Conservation (phyloP, 768 basidiomycete genomes). For the Auriscalpium orientale region DNA sequence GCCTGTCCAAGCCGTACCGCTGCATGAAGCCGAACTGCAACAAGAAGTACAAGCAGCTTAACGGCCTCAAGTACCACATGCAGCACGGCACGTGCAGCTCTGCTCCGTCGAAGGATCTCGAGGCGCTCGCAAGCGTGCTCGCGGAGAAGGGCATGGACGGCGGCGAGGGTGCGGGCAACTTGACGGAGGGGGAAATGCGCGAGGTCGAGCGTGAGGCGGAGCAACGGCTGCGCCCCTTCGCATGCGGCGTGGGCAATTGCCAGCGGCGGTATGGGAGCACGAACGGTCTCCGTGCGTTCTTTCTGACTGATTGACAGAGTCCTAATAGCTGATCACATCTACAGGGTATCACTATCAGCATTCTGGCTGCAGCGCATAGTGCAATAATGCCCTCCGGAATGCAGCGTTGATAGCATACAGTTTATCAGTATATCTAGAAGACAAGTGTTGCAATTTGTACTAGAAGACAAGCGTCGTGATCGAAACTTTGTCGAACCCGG, state of each 20-base stretch:
- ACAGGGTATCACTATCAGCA: too few species aligned
- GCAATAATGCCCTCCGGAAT: too few species aligned
- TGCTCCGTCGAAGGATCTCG: conserved; percentile 79
- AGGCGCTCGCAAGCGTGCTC: conserved; percentile 67
- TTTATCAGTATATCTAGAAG: too few species aligned
- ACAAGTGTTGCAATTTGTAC: too few species aligned
- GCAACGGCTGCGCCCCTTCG: conserved; percentile 73
- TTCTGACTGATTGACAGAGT: too few species aligned
- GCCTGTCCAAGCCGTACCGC: conserved; percentile 79
- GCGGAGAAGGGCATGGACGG: conserved; percentile 33
- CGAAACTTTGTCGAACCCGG: too few species aligned
- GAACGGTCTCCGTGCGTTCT: conserved; percentile 79
- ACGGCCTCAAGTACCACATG: conserved; percentile 91
- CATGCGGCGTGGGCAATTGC: conserved; percentile 84
- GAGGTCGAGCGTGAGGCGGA: conserved; percentile 84
- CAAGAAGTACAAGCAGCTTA: conserved; percentile 94
- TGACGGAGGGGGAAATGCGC: conserved; percentile 50
- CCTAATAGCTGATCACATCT: too few species aligned
- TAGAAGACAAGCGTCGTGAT: too few species aligned
- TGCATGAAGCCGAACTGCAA: conserved; percentile 95
- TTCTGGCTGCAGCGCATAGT: too few species aligned
- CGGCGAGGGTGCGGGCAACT: conserved; percentile 35
- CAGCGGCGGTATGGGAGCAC: conserved; percentile 94
- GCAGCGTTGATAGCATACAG: too few species aligned
- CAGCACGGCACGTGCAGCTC: conserved; percentile 93